Conservation (phyloP, 257 asterid species). For the Nyctanthes arbortristis region DNA sequence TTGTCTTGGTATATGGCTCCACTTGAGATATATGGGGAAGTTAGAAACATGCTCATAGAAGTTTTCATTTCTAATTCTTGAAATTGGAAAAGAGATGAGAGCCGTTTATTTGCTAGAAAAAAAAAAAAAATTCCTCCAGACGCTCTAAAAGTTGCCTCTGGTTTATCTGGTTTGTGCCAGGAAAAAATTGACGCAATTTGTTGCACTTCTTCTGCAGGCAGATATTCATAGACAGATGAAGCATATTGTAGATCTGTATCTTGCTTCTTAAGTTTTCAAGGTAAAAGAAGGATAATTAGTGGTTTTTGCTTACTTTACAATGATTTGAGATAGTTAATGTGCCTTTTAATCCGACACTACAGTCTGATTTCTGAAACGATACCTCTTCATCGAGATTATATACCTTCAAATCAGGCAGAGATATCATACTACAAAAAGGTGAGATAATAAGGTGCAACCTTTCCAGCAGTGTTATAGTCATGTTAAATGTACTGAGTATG, state of each 20-base stretch:
- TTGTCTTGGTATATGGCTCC: no score
- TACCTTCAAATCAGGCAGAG: background rate
- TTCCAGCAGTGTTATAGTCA: background rate
- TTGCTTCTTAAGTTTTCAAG: background rate
- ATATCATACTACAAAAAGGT: background rate
- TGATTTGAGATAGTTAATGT: background rate
- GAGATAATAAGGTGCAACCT: background rate
- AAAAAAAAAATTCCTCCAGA: no score
- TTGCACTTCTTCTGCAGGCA: background rate
- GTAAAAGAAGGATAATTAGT: background rate
- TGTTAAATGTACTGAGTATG: background rate
- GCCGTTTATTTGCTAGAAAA: no score
- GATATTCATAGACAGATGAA: slow-evolving; percentile 4
- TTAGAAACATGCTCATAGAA: no score
- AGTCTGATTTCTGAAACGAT: background rate
- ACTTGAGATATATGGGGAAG: no score
- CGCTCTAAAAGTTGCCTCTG: no score
- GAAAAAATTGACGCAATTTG: background rate
- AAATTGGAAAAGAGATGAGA: no score
- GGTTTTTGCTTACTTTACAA: background rate
- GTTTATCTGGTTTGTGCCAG: no score
- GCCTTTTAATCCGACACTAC: background rate
- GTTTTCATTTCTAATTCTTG: no score
- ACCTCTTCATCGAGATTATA: background rate
- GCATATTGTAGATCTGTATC: background rate